Evolutionary conservation across 78 protist genomes (phyloP).

Genomic region (Dictyostelium capitatum): DNA sequence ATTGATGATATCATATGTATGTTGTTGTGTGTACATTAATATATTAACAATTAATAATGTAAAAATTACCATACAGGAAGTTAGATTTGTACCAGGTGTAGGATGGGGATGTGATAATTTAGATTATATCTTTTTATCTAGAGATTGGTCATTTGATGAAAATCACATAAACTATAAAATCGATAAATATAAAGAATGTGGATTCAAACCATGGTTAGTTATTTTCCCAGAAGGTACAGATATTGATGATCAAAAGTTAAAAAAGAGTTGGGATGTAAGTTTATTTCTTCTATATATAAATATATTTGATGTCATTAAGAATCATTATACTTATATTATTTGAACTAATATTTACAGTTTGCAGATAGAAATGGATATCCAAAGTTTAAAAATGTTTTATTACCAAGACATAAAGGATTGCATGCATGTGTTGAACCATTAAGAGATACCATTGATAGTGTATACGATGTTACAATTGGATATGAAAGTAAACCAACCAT

Average conservation of each 20-base stretch:
- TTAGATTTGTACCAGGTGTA: conserved; percentile 52
- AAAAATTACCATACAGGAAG: conserved; percentile 19
- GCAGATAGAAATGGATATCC: conserved; percentile 64
- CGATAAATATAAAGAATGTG: conserved; percentile 5
- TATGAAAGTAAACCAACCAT: conserved; percentile 73
- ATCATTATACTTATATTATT: neutral
- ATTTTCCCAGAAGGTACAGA: conserved; percentile 81
- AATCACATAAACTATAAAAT: conserved; percentile 39
- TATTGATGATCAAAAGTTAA: conserved; percentile 37
- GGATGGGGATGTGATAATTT: conserved; percentile 82
- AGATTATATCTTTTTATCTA: conserved; percentile 32
- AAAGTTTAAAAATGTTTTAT: conserved; percentile 64
- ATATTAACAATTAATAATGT: neutral
- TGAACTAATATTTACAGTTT: neutral
- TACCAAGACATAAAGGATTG: conserved; percentile 72
- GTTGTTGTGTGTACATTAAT: too few relatives aligned
- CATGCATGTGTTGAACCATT: conserved; percentile 43
- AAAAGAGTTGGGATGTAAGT: conserved; percentile 61
- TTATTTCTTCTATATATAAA: neutral
- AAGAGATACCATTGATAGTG: conserved; percentile 29
- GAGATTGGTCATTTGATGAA: conserved; percentile 77
- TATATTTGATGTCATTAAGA: neutral
- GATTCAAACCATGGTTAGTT: conserved; percentile 45
- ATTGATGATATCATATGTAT: too few relatives aligned
- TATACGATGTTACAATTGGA: conserved; percentile 57